These are phyloP conservation scores for Coemansia sp. DNA, from an alignment of 192 early-diverging fungal genomes.

Conservation along the genomic window DNA sequence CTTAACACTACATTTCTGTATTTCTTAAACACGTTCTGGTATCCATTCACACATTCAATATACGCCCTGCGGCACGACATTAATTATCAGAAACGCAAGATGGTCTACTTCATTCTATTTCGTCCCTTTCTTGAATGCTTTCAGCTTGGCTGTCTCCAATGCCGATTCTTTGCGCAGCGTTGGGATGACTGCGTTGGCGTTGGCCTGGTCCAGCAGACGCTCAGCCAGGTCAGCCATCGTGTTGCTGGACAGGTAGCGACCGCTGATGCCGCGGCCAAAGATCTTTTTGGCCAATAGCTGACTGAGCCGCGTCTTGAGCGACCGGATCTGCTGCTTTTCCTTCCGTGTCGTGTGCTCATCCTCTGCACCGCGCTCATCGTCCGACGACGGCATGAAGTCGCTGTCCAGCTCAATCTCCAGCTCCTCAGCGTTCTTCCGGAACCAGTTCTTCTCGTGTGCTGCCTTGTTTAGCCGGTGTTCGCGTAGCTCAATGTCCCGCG, in stretches of 20 bases:
- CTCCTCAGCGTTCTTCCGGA: conserved; percentile 74
- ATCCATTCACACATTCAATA: too few species aligned
- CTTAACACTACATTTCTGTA: too few species aligned
- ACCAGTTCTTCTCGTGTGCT: conserved; percentile 68
- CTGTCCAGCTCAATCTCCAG: conserved; percentile 79
- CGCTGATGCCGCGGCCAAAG: conserved; percentile 46
- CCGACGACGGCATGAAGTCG: conserved; percentile 56
- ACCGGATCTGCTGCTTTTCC: conserved; percentile 30
- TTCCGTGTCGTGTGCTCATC: conserved; percentile 16
- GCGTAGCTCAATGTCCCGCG: conserved; percentile 74
- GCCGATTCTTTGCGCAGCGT: conserved; percentile 42
- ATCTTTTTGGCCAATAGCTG: conserved; percentile 36
- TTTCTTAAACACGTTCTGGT: too few species aligned
- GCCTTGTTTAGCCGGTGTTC: conserved; percentile 78
- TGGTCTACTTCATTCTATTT: not conserved
- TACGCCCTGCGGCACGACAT: too few species aligned
- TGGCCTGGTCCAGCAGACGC: conserved; percentile 52
- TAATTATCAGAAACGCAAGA: too few species aligned
- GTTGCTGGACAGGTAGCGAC: conserved; percentile 66
- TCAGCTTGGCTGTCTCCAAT: conserved; percentile 26
- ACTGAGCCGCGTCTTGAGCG: conserved; percentile 23
- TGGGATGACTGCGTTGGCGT: conserved; percentile 26
- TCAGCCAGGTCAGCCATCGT: conserved; percentile 64
- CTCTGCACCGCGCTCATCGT: conserved; percentile 34
- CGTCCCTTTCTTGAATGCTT: not conserved